Evolutionary conservation across 1,284 basidiomycete species (phyloP).

Genomic region (Moesziomyces globuligerus): DNA sequence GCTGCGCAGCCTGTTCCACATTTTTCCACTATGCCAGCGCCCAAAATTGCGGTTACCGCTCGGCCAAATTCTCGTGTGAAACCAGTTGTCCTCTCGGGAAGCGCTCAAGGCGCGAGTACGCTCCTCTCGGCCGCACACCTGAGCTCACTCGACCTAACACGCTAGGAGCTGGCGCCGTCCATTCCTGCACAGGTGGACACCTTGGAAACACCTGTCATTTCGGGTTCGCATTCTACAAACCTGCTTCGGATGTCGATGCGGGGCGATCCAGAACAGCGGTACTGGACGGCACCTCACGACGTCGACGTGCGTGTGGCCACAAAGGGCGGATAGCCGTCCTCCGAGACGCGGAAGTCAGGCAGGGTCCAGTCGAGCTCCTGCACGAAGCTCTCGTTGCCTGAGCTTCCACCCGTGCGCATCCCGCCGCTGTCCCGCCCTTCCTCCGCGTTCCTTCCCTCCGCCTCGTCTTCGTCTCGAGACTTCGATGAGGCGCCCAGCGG

Average conservation of each 20-base stretch:
- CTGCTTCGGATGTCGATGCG: not conserved
- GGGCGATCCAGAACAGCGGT: not conserved
- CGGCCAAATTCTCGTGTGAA: not conserved
- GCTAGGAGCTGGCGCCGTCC: too few relatives aligned
- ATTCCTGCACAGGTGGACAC: not conserved
- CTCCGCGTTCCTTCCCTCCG: too few relatives aligned
- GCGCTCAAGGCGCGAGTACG: too few relatives aligned
- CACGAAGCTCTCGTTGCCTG: constrained; percentile 9
- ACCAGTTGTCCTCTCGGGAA: too few relatives aligned
- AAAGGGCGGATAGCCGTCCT: not conserved
- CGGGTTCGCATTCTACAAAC: too few relatives aligned
- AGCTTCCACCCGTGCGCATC: not conserved
- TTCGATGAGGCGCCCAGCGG: too few relatives aligned
- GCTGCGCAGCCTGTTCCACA: too few relatives aligned
- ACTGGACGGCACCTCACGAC: not conserved
- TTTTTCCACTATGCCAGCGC: too few relatives aligned
- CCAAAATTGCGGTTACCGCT: not conserved
- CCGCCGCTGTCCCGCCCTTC: not conserved
- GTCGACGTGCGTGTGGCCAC: not conserved
- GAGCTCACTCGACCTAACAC: too few relatives aligned
- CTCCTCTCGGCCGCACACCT: not conserved
- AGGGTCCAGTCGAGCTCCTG: constrained; percentile 29
- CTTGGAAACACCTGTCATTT: not conserved
- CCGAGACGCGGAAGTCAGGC: not conserved
- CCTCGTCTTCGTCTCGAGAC: too few relatives aligned